These are phyloP conservation scores for Trametopsis cervina DNA, from an alignment of 768 basidiomycete species.

Conservation along the genomic window DNA sequence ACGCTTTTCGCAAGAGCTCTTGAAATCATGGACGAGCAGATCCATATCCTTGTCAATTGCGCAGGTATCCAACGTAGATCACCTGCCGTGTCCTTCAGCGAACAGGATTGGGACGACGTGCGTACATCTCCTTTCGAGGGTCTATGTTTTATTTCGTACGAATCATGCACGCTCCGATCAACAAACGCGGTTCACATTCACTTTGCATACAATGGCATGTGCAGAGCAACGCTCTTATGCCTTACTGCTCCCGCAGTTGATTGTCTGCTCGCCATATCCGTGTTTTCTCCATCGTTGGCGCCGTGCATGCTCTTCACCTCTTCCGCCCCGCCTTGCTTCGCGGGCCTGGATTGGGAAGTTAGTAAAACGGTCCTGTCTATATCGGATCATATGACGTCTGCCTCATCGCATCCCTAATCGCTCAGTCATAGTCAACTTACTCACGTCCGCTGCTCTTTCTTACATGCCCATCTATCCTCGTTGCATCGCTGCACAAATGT, in stretches of 20 bases:
- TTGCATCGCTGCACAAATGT: too few relatives aligned
- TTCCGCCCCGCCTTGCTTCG: too few relatives aligned
- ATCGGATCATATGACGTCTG: slow-evolving; percentile 1
- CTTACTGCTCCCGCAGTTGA: too few relatives aligned
- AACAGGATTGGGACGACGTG: slow-evolving; percentile 69
- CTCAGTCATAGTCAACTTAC: background rate
- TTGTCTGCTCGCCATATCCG: too few relatives aligned
- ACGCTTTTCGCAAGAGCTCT: slow-evolving; percentile 43
- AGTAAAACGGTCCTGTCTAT: background rate
- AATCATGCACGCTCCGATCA: too few relatives aligned
- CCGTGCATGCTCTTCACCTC: too few relatives aligned
- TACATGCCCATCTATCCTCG: background rate
- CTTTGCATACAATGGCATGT: too few relatives aligned
- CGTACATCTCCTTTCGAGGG: slow-evolving; percentile 20
- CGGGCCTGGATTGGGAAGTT: too few relatives aligned
- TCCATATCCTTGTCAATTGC: slow-evolving; percentile 67
- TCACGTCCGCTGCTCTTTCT: background rate
- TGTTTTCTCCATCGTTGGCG: too few relatives aligned
- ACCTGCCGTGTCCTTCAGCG: slow-evolving; percentile 58
- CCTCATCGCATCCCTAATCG: background rate
- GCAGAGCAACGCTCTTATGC: too few relatives aligned
- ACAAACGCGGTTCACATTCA: too few relatives aligned
- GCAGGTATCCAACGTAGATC: slow-evolving; percentile 55
- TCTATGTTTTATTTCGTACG: too few relatives aligned
- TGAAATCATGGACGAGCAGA: slow-evolving; percentile 39